Evolutionary conservation across 2,329 filamentous ascomycete species (phyloP).

Genomic region (Sordariomycetes sp.): DNA sequence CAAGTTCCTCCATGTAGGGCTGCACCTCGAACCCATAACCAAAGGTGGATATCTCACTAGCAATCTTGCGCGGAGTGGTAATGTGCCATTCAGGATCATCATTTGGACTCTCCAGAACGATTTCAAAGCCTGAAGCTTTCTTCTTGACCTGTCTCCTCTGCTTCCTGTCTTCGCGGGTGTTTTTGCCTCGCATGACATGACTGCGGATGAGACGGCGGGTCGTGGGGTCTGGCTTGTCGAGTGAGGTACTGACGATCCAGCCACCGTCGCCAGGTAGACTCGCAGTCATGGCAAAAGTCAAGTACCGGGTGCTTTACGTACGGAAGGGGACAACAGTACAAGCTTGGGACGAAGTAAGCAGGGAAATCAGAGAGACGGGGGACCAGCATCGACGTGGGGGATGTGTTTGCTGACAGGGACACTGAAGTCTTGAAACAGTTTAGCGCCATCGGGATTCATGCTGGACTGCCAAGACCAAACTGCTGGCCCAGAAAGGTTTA

Average conservation of each 20-base stretch:
- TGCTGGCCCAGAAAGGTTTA: too few species aligned
- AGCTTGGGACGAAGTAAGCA: too few species aligned
- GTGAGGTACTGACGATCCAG: constrained; percentile 11
- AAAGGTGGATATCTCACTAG: not conserved
- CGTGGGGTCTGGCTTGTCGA: constrained; percentile 10
- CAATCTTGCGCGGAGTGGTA: not conserved
- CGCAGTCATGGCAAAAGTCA: not conserved
- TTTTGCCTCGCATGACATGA: constrained; percentile 18
- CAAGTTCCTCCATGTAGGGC: not conserved
- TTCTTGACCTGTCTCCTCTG: too few species aligned
- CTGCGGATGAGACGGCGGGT: constrained; percentile 15
- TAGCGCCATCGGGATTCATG: too few species aligned
- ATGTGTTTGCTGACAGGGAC: not conserved
- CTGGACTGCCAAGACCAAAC: too few species aligned
- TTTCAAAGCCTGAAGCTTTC: too few species aligned
- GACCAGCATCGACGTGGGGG: not conserved
- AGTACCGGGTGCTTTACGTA: not conserved
- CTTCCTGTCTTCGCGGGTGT: constrained; percentile 8
- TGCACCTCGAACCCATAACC: not conserved
- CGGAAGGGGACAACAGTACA: not conserved
- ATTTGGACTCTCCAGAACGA: too few species aligned
- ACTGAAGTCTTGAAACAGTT: not conserved
- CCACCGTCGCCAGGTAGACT: not conserved
- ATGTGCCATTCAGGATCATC: not conserved
- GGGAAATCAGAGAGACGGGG: not conserved